A percentile compares a stretch with the other conserved stretches of the same genome.
phyloP scores from a whole-genome alignment of 2,329 filamentous ascomycete species.

The Hysterium pulicare region DNA sequence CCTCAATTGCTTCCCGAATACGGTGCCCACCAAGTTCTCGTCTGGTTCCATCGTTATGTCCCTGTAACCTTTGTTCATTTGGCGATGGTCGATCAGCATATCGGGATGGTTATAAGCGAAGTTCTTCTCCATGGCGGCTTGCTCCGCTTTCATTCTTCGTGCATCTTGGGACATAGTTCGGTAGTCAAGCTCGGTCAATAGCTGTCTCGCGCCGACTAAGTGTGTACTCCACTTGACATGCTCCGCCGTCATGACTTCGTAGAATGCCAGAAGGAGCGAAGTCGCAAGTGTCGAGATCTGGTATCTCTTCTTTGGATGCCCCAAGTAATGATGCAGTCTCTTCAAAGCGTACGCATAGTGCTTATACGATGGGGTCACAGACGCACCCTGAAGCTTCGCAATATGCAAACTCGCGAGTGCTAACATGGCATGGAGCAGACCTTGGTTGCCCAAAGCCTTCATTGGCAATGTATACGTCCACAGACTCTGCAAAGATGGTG shows the following conservation, averaged over 20 bases:
- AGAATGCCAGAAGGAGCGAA: constrained; percentile 81
- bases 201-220: constrained; percentile 75
- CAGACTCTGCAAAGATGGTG: constrained; percentile 34
- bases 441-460: constrained; percentile 79
- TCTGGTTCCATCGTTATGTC: constrained; percentile 44
- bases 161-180: constrained; percentile 68
- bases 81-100: constrained; percentile 28
- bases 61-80: constrained; percentile 34
- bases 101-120: constrained; percentile 28
- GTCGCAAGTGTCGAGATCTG: constrained; percentile 83
- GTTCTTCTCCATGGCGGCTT: constrained; percentile 39
- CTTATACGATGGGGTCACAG: constrained; percentile 76
- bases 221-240: constrained; percentile 96
- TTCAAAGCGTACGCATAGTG: constrained; percentile 88
- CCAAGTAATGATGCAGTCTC: constrained; percentile 72
- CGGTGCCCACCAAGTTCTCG: constrained; percentile 54
- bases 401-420: constrained; percentile 85
- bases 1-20: constrained; percentile 56
- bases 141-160: constrained; percentile 59
- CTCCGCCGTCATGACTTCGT: constrained; percentile 91
- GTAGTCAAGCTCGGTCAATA: constrained; percentile 80
- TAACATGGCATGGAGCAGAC: constrained; percentile 84
- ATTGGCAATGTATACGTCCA: constrained; percentile 75
- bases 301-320: constrained; percentile 65
- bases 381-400: constrained; percentile 71